These are phyloP conservation scores for Globisporangium carolinianum DNA, from an alignment of 352 stramenopile species.

Conservation along the genomic window DNA sequence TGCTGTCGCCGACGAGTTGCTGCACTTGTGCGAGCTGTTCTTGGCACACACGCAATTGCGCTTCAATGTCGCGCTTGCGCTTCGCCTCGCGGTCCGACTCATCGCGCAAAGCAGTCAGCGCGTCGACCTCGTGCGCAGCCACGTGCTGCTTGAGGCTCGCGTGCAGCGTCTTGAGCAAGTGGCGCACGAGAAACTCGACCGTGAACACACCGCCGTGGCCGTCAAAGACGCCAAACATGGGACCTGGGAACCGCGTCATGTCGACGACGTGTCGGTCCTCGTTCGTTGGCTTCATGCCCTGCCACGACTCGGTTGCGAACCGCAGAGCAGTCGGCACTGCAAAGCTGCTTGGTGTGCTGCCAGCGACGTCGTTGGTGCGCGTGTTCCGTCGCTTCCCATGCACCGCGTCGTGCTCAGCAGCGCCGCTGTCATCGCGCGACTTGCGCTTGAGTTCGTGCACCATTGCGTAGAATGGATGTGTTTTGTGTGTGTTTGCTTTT, in stretches of 20 bases:
- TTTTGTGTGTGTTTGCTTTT: not conserved
- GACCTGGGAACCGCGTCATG: constrained; percentile 31
- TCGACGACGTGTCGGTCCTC: constrained; percentile 42
- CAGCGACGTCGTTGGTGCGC: not conserved
- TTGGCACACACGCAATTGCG: constrained; percentile 21
- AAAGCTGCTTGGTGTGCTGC: not conserved
- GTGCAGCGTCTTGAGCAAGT: constrained; percentile 33
- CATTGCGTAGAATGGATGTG: not conserved
- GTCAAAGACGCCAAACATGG: constrained; percentile 55
- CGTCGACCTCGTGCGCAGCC: constrained; percentile 13
- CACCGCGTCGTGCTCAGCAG: not conserved
- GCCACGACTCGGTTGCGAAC: constrained; percentile 48
- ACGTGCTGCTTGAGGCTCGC: constrained; percentile 24
- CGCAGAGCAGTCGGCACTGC: constrained; percentile 10
- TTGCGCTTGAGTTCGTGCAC: constrained; percentile 22
- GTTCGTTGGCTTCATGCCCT: constrained; percentile 45
- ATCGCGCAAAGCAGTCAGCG: constrained; percentile 12
- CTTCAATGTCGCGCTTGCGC: constrained; percentile 22
- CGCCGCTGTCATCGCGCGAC: constrained; percentile 13
- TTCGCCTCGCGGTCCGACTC: constrained; percentile 16
- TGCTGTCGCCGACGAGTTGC: constrained; percentile 7
- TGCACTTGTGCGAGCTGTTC: constrained; percentile 25
- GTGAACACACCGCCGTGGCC: constrained; percentile 50
- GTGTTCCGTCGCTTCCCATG: too few species aligned
- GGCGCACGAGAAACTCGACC: constrained; percentile 30